Base-by-base conservation (phyloP, 1,284 basidiomycete species). In the Moniliophthora roreri region DNA sequence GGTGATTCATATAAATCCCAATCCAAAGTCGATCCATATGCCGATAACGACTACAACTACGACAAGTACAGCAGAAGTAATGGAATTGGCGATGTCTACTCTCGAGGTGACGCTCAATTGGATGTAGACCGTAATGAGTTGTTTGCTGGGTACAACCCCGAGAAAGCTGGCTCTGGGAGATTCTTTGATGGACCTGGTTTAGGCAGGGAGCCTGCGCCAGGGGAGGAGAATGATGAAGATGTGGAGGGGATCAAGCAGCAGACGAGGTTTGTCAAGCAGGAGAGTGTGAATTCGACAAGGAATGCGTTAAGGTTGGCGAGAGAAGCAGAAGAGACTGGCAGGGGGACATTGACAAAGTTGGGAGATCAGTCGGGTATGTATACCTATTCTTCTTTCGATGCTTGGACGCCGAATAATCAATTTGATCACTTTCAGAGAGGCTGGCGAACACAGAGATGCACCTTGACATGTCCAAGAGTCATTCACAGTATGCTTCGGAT, bases 401-500 rank as follows among this genome's bases (percentile, higher is more conserved):
- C 11, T 9, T 16, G 41, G 42, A 36, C 47, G n/a, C n/a, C n/a
- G n/a, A n/a, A n/a, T n/a, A n/a, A n/a, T n/a, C n/a, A 16, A 23
- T 32, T 4, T 16, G 16, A 11, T 5, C 8, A 8, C 9, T 46
- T 60, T 11, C 62, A 91, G 89, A 92, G 72, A 89, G 87, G 67
- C 82, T 99, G 58, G 96, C 93, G 48, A 94, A 95, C 69, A 97
- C 96, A 11, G 96, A 99, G 70, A 89, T 94, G 57, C 91, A 98
- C 72, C 82, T 99, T 53, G 97, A 99, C 68, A 83, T 97, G 53
- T 81, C 95, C 55, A 98, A 95, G 74, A 89, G 91, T 11, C 89
- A 97, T 71, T 90, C 93, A 23, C 76, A 81, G 48, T 86, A 93
- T 6, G 96, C 97, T 18, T 91, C 91, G 59, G 97, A 99, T 75